phyloP scores from a whole-genome alignment of 2,329 filamentous ascomycete genomes.

The Neofusicoccum cordaticola region DNA sequence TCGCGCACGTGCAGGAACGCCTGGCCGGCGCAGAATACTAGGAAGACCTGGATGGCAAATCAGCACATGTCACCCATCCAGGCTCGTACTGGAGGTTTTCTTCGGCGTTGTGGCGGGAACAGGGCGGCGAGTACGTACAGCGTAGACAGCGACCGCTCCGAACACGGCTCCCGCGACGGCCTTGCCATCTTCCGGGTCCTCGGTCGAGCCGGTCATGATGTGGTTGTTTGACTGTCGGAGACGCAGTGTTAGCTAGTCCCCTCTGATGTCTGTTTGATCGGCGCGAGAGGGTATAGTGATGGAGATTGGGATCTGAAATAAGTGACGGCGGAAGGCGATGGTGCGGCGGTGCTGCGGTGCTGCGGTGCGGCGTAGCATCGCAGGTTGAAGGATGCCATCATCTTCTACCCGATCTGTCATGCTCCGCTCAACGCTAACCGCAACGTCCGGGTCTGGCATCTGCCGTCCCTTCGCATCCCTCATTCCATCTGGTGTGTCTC shows the following conservation, averaged over 20 bases:
- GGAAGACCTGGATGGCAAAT: conserved; percentile 64
- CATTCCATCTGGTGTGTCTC: too few species aligned
- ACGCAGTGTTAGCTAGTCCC: conserved; percentile 22
- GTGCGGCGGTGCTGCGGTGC: neutral
- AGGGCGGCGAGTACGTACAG: conserved; percentile 57
- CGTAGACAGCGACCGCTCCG: conserved; percentile 82
- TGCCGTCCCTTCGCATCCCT: too few species aligned
- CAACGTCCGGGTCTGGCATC: neutral
- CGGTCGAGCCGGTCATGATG: conserved; percentile 73
- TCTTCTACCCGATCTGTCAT: neutral
- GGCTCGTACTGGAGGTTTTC: too few species aligned
- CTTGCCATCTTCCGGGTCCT: conserved; percentile 67
- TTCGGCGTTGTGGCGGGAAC: neutral
- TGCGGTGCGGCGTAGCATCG: neutral
- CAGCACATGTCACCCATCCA: too few species aligned
- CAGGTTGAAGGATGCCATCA: neutral
- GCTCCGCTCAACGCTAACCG: too few species aligned
- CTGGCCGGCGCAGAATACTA: conserved; percentile 88
- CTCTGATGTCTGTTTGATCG: neutral
- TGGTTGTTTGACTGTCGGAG: conserved; percentile 63
- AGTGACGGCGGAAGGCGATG: neutral
- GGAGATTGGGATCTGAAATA: neutral
- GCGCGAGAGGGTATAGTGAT: neutral
- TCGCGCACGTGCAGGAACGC: conserved; percentile 82
- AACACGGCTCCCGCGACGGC: conserved; percentile 85